Evolutionary conservation across 495 filamentous ascomycete genomes (phyloP).

Genomic region (Podospora pseudopauciseta): DNA sequence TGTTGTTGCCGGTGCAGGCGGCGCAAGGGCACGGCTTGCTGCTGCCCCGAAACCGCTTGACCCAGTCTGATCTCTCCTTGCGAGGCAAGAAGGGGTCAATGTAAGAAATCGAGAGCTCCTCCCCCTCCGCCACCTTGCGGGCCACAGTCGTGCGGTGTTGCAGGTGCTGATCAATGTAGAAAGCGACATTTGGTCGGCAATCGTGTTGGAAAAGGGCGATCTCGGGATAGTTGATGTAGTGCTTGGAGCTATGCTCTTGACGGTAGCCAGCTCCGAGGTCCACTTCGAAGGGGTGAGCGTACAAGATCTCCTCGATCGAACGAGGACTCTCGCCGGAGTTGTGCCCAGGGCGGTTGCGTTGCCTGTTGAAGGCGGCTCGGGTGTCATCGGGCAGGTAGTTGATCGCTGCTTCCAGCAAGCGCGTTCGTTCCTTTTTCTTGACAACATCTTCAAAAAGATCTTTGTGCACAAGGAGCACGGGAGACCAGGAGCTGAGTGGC

Average conservation of each 20-base stretch:
- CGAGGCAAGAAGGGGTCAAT: conserved; percentile 28
- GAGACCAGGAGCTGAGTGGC: conserved; percentile 26
- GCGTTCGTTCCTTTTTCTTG: conserved; percentile 22
- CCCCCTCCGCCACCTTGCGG: conserved; percentile 27
- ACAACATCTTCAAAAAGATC: conserved; percentile 27
- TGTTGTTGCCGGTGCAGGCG: conserved; percentile 18
- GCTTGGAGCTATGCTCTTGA: conserved; percentile 19
- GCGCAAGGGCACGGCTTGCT: conserved; percentile 23
- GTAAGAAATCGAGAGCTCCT: conserved; percentile 35
- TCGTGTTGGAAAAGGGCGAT: conserved; percentile 29
- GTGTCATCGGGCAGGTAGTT: conserved; percentile 30
- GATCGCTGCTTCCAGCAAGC: conserved; percentile 32
- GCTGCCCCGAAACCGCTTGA: conserved; percentile 17
- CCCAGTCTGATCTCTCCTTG: conserved; percentile 25
- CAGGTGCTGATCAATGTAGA: conserved; percentile 27
- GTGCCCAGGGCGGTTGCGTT: conserved; percentile 16
- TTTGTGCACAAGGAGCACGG: conserved; percentile 33
- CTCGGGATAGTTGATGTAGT: conserved; percentile 35
- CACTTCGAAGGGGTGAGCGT: conserved; percentile 33
- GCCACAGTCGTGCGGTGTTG: conserved; percentile 29
- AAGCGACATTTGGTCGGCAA: conserved; percentile 38
- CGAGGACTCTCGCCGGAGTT: not conserved
- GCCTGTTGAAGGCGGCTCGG: conserved; percentile 21
- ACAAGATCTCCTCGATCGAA: conserved; percentile 28
- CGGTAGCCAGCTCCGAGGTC: conserved; percentile 22